Base-by-base conservation (phyloP, 768 basidiomycete genomes). In the Russula emetica region DNA sequence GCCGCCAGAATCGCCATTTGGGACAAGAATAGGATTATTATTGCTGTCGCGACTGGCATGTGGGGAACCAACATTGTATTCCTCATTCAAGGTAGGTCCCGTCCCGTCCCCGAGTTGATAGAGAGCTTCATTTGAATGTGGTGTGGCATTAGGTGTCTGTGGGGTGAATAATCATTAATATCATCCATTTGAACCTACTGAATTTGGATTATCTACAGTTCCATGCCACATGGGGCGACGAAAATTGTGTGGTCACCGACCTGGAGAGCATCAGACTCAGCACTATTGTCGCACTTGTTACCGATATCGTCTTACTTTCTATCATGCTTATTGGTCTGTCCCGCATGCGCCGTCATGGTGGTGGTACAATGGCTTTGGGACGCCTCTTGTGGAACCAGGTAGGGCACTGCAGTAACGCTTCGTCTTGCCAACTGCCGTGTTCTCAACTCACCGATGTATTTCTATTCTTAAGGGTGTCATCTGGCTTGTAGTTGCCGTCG, bases 331-430 rank as follows among this genome's bases (percentile, higher is more conserved):
- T 34, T 22, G 57, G 57, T 14, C 14, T 58, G 45, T 11, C 47
- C 28, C 44, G 45, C 44, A 3, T 47, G 30, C 45, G 45, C n/a
- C 28, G 24, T 6, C n/a, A 32, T 13, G 8, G 30, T 22, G 44
- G 44, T 9, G 30, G n/a, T 11, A 47, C 30, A 5, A 11, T 47
- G 7, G 13, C 20, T 22, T 7, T 58, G 7, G 44, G 44, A 26
- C 20, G 32, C 22, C 45, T 47, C 30, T 22, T 58, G 14, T 56
- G 40, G 55, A 56, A 56, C 5, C 55, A 56, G 55, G 55, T 56
- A n/a, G 20, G 55, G 18, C 30, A 4, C 11, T 36, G 36, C 36
- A n/a, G 8, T 22, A 3, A 18, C 1, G 16, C 18, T 30, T 44
- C 24, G 20, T 24, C 0, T 7, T 32, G 32, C 8, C 16, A 7